Evolutionary conservation across 176 grass and related monocot genomes (phyloP).

Genomic region (Triticum aestivum): IWGSC_CS_RefSeq_v2.1 NC_057808.1:356821833-356822332

Average conservation of each 20-base stretch:
- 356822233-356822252: constrained; percentile 79
- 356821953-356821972: constrained; percentile 37
- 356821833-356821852: constrained; percentile 82
- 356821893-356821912: background rate
- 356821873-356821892: background rate
- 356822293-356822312: constrained; percentile 48
- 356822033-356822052: constrained; percentile 64
- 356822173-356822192: constrained; percentile 79
- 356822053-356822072: constrained; percentile 62
- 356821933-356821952: background rate
- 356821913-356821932: background rate
- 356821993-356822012: constrained; percentile 72
- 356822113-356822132: constrained; percentile 62
- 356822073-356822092: constrained; percentile 57
- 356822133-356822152: constrained; percentile 75
- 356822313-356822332: constrained; percentile 62
- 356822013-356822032: constrained; percentile 90
- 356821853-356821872: background rate
- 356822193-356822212: constrained; percentile 56
- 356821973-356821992: constrained; percentile 82
- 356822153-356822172: constrained; percentile 60
- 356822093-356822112: constrained; percentile 55
- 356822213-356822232: constrained; percentile 88
- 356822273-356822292: constrained; percentile 36
- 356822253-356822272: constrained; percentile 64